A percentile compares a stretch with the other conserved stretches of the same genome.
phyloP scores from a whole-genome alignment of 805 yeast genomes.

The Candida arabinofermentans region DNA sequence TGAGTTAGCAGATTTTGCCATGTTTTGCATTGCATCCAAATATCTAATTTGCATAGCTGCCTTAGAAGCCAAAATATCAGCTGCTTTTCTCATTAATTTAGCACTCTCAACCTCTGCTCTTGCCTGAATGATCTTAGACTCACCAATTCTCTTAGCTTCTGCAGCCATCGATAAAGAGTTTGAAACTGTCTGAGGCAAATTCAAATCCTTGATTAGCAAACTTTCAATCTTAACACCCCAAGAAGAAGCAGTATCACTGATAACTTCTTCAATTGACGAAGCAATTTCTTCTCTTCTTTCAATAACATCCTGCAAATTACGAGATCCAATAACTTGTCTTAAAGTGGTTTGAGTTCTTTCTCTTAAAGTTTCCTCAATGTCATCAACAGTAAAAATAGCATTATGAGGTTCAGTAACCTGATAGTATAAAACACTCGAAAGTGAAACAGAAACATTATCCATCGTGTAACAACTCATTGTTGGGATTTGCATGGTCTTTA shows the following conservation, averaged over 20 bases:
- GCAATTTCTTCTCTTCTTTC: slow-evolving; percentile 73
- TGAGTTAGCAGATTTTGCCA: slow-evolving; percentile 60
- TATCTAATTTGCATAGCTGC: slow-evolving; percentile 78
- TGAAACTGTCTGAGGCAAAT: slow-evolving; percentile 50
- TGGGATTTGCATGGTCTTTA: slow-evolving; percentile 60
- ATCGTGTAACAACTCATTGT: slow-evolving; percentile 67
- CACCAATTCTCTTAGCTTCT: slow-evolving; percentile 72
- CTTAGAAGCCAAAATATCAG: slow-evolving; percentile 68
- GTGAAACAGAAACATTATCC: slow-evolving; percentile 59
- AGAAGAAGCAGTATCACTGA: slow-evolving; percentile 54
- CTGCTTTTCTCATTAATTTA: slow-evolving; percentile 73
- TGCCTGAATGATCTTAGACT: slow-evolving; percentile 69
- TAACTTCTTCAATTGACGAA: slow-evolving; percentile 55
- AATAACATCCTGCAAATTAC: slow-evolving; percentile 65
- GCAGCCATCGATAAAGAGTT: slow-evolving; percentile 68
- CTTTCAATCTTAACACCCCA: slow-evolving; percentile 74
- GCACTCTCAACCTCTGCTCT: slow-evolving; percentile 75
- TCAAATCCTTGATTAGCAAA: slow-evolving; percentile 63
- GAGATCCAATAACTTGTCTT: slow-evolving; percentile 66
- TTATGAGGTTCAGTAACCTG: slow-evolving; percentile 64
- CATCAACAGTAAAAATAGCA: slow-evolving; percentile 54
- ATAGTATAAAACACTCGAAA: slow-evolving; percentile 65
- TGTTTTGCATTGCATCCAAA: slow-evolving; percentile 72
- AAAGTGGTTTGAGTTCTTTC: slow-evolving; percentile 72
- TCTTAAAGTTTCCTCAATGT: slow-evolving; percentile 51